These are phyloP conservation scores for Iris macrosiphon DNA, from an alignment of 106 monocot species.

Conservation along the genomic window DNA sequence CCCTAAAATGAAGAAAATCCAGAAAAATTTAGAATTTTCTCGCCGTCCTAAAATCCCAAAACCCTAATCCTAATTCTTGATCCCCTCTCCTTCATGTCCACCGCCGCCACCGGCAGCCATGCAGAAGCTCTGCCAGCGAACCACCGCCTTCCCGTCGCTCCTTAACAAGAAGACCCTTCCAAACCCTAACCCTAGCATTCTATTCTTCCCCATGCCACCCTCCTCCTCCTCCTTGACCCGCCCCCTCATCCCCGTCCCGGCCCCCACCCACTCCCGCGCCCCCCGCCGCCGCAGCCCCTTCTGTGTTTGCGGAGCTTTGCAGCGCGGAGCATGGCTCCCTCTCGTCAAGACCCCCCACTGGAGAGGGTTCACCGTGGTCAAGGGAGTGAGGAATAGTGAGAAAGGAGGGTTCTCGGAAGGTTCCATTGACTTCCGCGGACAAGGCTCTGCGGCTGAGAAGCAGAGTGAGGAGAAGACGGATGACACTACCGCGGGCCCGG, in stretches of 20 bases:
- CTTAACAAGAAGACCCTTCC: neutral
- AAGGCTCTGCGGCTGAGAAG: neutral
- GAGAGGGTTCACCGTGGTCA: slow-evolving; percentile 13
- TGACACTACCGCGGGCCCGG: neutral
- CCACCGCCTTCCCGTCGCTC: slow-evolving; percentile 11
- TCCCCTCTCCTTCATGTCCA: too few species aligned
- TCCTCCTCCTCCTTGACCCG: neutral
- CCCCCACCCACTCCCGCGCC: neutral
- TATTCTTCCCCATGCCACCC: neutral
- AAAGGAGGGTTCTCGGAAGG: slow-evolving; percentile 8
- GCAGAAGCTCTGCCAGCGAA: slow-evolving; percentile 33
- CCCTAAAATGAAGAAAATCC: too few species aligned
- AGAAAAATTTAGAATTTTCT: too few species aligned
- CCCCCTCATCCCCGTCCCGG: neutral
- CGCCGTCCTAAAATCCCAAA: too few species aligned
- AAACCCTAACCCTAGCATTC: slow-evolving; percentile 1
- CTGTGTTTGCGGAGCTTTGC: neutral
- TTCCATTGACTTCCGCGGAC: slow-evolving; percentile 1
- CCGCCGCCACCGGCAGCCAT: too few species aligned
- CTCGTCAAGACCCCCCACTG: neutral
- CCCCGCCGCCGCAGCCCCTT: neutral
- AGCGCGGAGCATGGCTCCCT: slow-evolving; percentile 10
- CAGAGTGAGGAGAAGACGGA: neutral
- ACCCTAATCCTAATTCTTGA: too few species aligned
- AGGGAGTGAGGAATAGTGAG: slow-evolving; percentile 11